Base-by-base conservation (phyloP, 2,329 filamentous ascomycete species). In the Penicillium sp. region DNA sequence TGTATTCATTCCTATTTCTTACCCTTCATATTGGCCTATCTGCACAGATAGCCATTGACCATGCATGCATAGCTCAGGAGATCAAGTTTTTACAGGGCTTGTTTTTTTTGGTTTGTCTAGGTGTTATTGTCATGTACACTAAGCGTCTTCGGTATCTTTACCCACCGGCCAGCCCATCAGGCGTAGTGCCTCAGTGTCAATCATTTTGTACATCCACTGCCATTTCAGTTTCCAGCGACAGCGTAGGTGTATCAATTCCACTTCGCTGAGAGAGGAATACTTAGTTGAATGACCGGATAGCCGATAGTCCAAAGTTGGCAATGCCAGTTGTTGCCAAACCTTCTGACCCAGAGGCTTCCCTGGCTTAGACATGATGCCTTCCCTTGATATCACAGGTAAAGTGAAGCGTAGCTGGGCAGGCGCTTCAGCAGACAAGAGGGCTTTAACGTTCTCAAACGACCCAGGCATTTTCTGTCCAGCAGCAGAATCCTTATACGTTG, bases 381-480 rank as follows among this genome's bases (percentile, higher is more conserved):
- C 56, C n/a, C 62, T 28, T 12, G 60, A 58, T 28, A 76, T 43
- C 10, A 74, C 64, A 17, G 78, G 79, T 30, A 81, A 44, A 0
- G 77, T 79, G 58, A 72, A 77, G 5, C 77, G 71, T 4, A 71
- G 53, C 17, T 68, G 64, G 0, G 70, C 75, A 2, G 76, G 72
- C 8, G 71, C 71, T 19, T 70, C 61, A 6, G 30, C 46, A 2
- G 61, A 51, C 5, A 78, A 65, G 5, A 60, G 33, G 1, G 58
- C 49, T 12, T 56, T 50, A 0, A 63, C 11, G 6, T 55, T 30
- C 40, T 51, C 53, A 25, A 40, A 51, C 17, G 33, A 51, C 35
- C 53, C 47, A n/a, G 44, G 25, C 14, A 42, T 35, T 26, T 48
- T 25, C 22, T 26, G 51, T 16, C 40, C 41, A 17, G 25, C 19